Conservation (phyloP, 1,139 yeast genomes). For the Hansenula lynferdii region DNA sequence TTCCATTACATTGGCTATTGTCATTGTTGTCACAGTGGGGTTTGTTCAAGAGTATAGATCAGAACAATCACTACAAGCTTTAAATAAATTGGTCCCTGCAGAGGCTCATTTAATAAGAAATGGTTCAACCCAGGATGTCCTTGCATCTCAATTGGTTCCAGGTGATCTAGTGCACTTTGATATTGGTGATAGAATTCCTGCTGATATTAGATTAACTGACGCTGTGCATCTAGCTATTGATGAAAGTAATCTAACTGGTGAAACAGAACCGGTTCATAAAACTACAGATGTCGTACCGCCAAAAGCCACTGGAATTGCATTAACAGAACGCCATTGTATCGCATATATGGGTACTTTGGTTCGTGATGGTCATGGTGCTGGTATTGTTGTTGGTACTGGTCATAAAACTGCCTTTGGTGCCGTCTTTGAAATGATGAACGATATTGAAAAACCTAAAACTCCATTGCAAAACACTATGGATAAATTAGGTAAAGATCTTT, state of each 20-base stretch:
- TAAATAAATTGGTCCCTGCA: constrained; percentile 89
- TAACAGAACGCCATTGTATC: constrained; percentile 66
- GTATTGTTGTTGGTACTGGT: constrained; percentile 91
- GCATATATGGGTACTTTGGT: constrained; percentile 97
- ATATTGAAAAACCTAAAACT: constrained; percentile 92
- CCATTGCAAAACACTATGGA: constrained; percentile 96
- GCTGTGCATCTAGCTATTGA: constrained; percentile 67
- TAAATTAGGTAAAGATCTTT: constrained; percentile 83
- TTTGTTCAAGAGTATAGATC: constrained; percentile 95
- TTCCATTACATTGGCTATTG: constrained; percentile 80
- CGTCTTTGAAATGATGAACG: constrained; percentile 88
- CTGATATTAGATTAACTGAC: constrained; percentile 55
- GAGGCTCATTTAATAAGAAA: constrained; percentile 85
- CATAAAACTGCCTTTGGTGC: constrained; percentile 85
- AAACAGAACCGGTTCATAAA: constrained; percentile 80
- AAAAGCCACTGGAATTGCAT: constrained; percentile 35
- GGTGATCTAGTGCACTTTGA: constrained; percentile 87
- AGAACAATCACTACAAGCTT: constrained; percentile 88
- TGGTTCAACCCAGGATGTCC: constrained; percentile 67
- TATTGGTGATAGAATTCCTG: constrained; percentile 95
- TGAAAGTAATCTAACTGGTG: constrained; percentile 94
- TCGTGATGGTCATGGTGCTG: constrained; percentile 89
- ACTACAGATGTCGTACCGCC: constrained; percentile 39
- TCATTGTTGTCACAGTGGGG: constrained; percentile 91
- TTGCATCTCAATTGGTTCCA: constrained; percentile 86